These are phyloP conservation scores for Coniochaeta prunicola DNA, from an alignment of 2,329 filamentous ascomycete species.

Conservation along the genomic window DNA sequence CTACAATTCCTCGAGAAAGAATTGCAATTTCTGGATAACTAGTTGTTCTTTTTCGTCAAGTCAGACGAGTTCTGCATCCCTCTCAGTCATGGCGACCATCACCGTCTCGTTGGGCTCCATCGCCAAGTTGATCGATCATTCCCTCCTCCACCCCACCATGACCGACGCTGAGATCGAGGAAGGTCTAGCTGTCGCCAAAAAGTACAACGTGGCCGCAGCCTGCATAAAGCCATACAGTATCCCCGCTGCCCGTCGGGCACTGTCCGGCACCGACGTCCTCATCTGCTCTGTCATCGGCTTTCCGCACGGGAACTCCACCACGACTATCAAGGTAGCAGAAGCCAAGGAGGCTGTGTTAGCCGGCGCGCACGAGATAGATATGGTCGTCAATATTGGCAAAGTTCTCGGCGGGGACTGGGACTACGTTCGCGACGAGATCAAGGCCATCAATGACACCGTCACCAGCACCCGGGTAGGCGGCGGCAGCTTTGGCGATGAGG, in stretches of 20 bases:
- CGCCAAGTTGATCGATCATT: constrained; percentile 53
- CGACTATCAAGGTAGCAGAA: constrained; percentile 45
- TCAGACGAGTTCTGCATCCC: neutral
- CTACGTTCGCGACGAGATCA: constrained; percentile 47
- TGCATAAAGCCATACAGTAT: constrained; percentile 53
- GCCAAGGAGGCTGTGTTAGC: constrained; percentile 36
- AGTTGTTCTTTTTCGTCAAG: neutral
- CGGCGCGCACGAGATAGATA: constrained; percentile 49
- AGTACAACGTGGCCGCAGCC: constrained; percentile 44
- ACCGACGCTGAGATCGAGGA: constrained; percentile 44
- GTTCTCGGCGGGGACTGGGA: constrained; percentile 48
- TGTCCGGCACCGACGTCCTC: constrained; percentile 39
- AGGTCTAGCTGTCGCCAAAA: constrained; percentile 39
- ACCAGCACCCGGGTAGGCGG: constrained; percentile 15
- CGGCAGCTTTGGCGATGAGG: neutral
- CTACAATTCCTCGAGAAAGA: no score
- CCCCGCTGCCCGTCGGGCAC: constrained; percentile 35
- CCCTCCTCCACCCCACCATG: constrained; percentile 54
- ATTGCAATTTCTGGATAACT: neutral
- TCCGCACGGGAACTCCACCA: constrained; percentile 51
- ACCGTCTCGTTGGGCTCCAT: constrained; percentile 36
- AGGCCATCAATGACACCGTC: constrained; percentile 40
- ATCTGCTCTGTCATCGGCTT: constrained; percentile 55
- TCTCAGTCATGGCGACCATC: constrained; percentile 18
- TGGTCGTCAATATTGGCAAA: constrained; percentile 56